These are phyloP conservation scores for Xylariaceae sp. DNA, from an alignment of 2,329 filamentous ascomycete species.

Conservation along the genomic window DNA sequence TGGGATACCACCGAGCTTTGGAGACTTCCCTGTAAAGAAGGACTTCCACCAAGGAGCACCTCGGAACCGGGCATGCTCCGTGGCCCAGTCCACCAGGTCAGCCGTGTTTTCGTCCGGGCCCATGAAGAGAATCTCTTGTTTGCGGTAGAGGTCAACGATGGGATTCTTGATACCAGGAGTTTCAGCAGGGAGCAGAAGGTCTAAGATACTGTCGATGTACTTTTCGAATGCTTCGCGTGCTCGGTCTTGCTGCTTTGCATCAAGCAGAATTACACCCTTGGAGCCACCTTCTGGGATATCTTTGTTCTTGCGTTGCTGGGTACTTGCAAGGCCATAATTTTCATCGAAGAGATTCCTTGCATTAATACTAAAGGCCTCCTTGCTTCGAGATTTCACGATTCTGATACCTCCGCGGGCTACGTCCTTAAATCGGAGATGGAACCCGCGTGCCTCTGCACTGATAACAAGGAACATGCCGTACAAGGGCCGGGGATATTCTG, in stretches of 20 bases:
- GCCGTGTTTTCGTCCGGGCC: constrained; percentile 99
- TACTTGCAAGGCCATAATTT: constrained; percentile 98
- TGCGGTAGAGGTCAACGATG: constrained; percentile 92
- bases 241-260: constrained; percentile 93
- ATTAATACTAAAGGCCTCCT: constrained; percentile 95
- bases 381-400: constrained; percentile 97
- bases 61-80: constrained; percentile 84
- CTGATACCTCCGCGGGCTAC: constrained; percentile 96
- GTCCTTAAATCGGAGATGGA: constrained; percentile 96
- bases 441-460: constrained; percentile 93
- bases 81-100: constrained; percentile 98
- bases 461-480: constrained; percentile 99
- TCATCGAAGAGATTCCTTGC: constrained; percentile 96
- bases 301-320: constrained; percentile 99
- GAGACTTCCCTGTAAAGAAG: constrained; percentile 99
- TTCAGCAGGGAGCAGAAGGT: constrained; percentile 85
- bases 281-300: constrained; percentile 98
- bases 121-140: constrained; percentile 98
- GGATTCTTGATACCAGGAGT: constrained; percentile 99
- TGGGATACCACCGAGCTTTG: constrained; percentile 92
- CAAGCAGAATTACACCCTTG: constrained; percentile 95
- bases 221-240: constrained; percentile 94
- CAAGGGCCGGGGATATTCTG: constrained; percentile 91
- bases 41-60: constrained; percentile 99
- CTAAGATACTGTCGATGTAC: constrained; percentile 98